These are phyloP conservation scores for Pythium brassicae DNA, from an alignment of 352 stramenopile species.

Conservation along the genomic window DNA sequence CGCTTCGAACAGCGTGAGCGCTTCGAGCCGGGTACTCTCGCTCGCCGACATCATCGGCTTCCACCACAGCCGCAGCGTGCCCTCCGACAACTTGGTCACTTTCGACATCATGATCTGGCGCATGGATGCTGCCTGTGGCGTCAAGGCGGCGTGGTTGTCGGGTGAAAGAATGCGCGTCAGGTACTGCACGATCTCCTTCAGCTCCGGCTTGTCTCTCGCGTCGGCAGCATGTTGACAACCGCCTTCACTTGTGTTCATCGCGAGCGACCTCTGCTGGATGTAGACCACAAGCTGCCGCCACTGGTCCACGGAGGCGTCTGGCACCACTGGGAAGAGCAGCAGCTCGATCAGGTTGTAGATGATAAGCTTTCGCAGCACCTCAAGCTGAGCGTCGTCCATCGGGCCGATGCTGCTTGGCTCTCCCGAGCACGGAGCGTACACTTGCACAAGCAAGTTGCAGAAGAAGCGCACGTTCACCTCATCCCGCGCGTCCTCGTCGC, in stretches of 20 bases:
- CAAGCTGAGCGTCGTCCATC: slow-evolving; percentile 31
- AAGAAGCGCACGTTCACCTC: slow-evolving; percentile 71
- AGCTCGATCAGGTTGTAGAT: slow-evolving; percentile 67
- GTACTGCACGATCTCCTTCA: slow-evolving; percentile 64
- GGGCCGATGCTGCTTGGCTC: slow-evolving; percentile 20
- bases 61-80: slow-evolving; percentile 63
- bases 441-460: slow-evolving; percentile 68
- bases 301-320: slow-evolving; percentile 30
- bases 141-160: slow-evolving; percentile 7
- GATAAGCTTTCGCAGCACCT: slow-evolving; percentile 43
- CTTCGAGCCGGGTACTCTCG: slow-evolving; percentile 50
- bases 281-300: slow-evolving; percentile 69
- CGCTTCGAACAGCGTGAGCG: slow-evolving; percentile 60
- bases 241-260: slow-evolving; percentile 13
- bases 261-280: slow-evolving; percentile 42
- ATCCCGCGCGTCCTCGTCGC: not conserved
- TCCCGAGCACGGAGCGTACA: slow-evolving; percentile 33
- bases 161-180: slow-evolving; percentile 41
- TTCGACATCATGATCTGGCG: slow-evolving; percentile 29
- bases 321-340: slow-evolving; percentile 44
- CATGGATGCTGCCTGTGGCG: slow-evolving; percentile 7
- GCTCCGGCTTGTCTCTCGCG: slow-evolving; percentile 26
- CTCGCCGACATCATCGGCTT: slow-evolving; percentile 42
- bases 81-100: slow-evolving; percentile 53
- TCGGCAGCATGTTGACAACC: slow-evolving; percentile 6